These are phyloP conservation scores for Acanthamoeba lugdunensis DNA, from an alignment of 208 protist genomes.

Conservation along the genomic window DNA sequence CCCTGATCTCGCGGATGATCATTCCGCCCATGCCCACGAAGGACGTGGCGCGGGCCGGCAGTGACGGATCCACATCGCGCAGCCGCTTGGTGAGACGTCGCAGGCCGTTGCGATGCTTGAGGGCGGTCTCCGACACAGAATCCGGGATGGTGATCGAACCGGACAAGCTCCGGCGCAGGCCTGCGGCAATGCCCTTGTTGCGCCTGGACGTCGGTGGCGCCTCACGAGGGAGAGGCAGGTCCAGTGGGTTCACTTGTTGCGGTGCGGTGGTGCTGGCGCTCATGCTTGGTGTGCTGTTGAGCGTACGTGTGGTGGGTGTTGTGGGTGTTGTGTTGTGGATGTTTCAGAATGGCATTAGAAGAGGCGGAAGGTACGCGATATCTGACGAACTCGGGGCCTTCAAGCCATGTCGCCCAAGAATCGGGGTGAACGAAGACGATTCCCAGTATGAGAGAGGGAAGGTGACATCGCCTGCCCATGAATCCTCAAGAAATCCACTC, in stretches of 20 bases:
- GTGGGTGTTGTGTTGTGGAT: too few relatives aligned
- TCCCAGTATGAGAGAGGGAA: background rate
- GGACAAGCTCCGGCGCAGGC: constrained; percentile 3
- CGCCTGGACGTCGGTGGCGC: background rate
- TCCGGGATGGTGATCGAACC: constrained; percentile 25
- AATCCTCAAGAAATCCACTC: background rate
- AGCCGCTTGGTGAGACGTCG: constrained; percentile 34
- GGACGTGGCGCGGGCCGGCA: background rate
- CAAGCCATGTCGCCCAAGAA: background rate
- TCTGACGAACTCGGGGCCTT: background rate
- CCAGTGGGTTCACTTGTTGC: background rate
- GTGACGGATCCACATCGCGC: constrained; percentile 21
- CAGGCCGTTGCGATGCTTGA: constrained; percentile 7
- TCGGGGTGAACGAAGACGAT: background rate
- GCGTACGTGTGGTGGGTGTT: background rate
- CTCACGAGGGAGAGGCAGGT: background rate
- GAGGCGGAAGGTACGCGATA: background rate
- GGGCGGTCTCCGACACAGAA: constrained; percentile 25
- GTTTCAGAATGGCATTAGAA: too few relatives aligned
- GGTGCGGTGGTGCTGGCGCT: background rate
- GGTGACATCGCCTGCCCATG: background rate
- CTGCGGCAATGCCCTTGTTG: background rate
- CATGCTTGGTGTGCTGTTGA: background rate
- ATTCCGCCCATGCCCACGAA: constrained; percentile 23
- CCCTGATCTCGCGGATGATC: constrained; percentile 2